Evolutionary conservation across 352 stramenopile genomes (phyloP).

Genomic region (Peronospora destructor): DNA sequence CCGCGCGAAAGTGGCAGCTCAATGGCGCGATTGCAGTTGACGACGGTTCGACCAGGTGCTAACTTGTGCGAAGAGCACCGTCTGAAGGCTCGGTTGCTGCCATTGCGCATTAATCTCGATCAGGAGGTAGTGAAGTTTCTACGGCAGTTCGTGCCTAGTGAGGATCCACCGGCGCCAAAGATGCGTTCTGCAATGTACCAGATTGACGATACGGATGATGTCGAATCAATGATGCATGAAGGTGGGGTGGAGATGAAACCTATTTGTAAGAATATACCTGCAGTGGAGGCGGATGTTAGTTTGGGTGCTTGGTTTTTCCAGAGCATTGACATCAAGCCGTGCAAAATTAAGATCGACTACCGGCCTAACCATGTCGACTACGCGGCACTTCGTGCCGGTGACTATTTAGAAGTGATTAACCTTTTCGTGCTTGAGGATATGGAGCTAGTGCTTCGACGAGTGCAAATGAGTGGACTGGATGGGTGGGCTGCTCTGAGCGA

Average conservation of each 20-base stretch:
- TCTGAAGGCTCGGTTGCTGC: slow-evolving; percentile 66
- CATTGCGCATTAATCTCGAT: slow-evolving; percentile 79
- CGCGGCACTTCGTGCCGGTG: slow-evolving; percentile 64
- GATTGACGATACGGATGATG: slow-evolving; percentile 29
- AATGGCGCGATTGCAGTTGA: slow-evolving; percentile 74
- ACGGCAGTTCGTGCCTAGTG: slow-evolving; percentile 67
- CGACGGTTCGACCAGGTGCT: slow-evolving; percentile 65
- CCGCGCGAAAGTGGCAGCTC: slow-evolving; percentile 78
- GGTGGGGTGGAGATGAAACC: slow-evolving; percentile 49
- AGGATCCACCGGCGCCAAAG: slow-evolving; percentile 21
- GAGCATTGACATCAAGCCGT: slow-evolving; percentile 78
- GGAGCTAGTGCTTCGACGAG: slow-evolving; percentile 78
- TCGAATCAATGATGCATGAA: slow-evolving; percentile 23
- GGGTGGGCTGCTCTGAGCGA: slow-evolving; percentile 67
- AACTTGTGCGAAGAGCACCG: slow-evolving; percentile 82
- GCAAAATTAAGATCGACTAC: slow-evolving; percentile 90
- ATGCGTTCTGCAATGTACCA: slow-evolving; percentile 6
- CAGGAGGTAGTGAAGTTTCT: slow-evolving; percentile 85
- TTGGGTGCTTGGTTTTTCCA: slow-evolving; percentile 81
- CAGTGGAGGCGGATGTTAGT: slow-evolving; percentile 36
- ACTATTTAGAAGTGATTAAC: slow-evolving; percentile 88
- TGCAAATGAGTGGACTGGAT: slow-evolving; percentile 78
- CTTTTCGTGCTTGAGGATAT: slow-evolving; percentile 85
- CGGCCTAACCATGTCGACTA: slow-evolving; percentile 84
- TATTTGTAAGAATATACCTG: slow-evolving; percentile 14